These are phyloP conservation scores for Termitomyces sp. DNA, from an alignment of 768 basidiomycete species.

Conservation along the genomic window DNA sequence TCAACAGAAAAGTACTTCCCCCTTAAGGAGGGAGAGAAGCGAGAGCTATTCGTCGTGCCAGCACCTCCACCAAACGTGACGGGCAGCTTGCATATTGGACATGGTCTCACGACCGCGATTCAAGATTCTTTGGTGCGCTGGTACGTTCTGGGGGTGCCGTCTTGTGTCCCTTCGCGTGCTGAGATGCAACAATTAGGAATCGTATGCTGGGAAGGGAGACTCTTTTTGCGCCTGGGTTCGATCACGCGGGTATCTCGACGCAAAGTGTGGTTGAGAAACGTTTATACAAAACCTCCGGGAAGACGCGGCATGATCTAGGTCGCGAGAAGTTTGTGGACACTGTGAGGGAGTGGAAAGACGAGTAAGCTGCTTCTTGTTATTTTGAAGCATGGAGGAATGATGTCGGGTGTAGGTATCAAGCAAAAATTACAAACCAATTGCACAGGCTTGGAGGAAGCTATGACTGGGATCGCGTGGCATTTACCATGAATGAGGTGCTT, in stretches of 20 bases:
- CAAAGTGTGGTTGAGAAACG: slow-evolving; percentile 97
- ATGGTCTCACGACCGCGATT: slow-evolving; percentile 87
- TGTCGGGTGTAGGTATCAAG: slow-evolving; percentile 66
- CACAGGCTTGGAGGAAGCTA: slow-evolving; percentile 87
- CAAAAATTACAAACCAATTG: slow-evolving; percentile 87
- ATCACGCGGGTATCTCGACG: slow-evolving; percentile 97
- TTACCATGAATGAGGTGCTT: slow-evolving; percentile 89
- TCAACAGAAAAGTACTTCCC: slow-evolving; percentile 35
- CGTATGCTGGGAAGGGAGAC: slow-evolving; percentile 94
- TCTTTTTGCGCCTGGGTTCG: slow-evolving; percentile 90
- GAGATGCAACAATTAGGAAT: slow-evolving; percentile 53
- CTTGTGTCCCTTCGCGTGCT: not conserved
- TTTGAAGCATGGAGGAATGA: not conserved
- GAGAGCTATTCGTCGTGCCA: slow-evolving; percentile 81
- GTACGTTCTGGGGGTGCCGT: slow-evolving; percentile 36
- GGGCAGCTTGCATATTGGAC: slow-evolving; percentile 92
- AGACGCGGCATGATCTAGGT: slow-evolving; percentile 92
- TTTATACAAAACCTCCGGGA: slow-evolving; percentile 75
- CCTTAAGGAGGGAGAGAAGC: slow-evolving; percentile 55
- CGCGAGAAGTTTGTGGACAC: slow-evolving; percentile 87
- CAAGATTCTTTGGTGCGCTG: slow-evolving; percentile 90
- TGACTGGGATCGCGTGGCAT: slow-evolving; percentile 93
- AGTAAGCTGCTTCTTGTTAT: slow-evolving; percentile 47
- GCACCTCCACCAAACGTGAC: slow-evolving; percentile 97
- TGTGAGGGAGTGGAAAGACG: slow-evolving; percentile 96